Conservation (phyloP, 257 asterid species). For the Asclepias syriaca region DNA sequence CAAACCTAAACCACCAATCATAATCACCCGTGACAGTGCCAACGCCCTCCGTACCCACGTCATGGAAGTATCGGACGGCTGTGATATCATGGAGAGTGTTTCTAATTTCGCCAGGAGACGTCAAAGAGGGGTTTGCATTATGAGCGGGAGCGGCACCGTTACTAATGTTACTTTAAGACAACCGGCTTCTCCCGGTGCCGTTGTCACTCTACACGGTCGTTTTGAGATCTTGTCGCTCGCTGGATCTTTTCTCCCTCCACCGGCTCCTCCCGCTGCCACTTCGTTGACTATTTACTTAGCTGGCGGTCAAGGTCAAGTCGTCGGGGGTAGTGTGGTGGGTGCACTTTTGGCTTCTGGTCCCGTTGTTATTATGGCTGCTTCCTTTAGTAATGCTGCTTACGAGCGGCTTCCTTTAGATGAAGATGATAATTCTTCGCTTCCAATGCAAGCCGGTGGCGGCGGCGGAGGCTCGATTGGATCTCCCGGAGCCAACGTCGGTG, state of each 20-base stretch:
- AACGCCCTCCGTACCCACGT: constrained; percentile 90
- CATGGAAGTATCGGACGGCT: constrained; percentile 82
- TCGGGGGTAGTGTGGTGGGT: constrained; percentile 88
- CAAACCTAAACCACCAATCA: constrained; percentile 85
- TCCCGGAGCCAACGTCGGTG: constrained; percentile 6
- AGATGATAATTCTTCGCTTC: constrained; percentile 6
- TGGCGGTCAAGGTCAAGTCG: constrained; percentile 95
- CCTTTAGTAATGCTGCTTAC: constrained; percentile 90
- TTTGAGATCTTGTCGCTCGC: constrained; percentile 78
- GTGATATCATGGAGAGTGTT: constrained; percentile 74
- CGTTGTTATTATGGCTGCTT: constrained; percentile 82
- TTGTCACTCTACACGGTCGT: constrained; percentile 74
- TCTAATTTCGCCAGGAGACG: constrained; percentile 69
- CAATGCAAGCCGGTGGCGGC: constrained; percentile 16
- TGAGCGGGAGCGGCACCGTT: constrained; percentile 81
- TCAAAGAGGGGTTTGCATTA: constrained; percentile 81
- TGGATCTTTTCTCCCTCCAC: constrained; percentile 89
- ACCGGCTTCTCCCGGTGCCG: constrained; percentile 72
- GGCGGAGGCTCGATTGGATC: constrained; percentile 29
- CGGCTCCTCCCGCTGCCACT: constrained; percentile 74
- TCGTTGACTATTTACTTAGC: constrained; percentile 70
- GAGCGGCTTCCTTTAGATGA: constrained; percentile 80
- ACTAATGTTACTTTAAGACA: constrained; percentile 74
- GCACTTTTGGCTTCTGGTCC: constrained; percentile 81
- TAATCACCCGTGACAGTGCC: constrained; percentile 83